Evolutionary conservation across 306 rosid species (phyloP), one percentile per base, ranked within the genome.

Genomic region (Astragalus glycyphyllos): DNA sequence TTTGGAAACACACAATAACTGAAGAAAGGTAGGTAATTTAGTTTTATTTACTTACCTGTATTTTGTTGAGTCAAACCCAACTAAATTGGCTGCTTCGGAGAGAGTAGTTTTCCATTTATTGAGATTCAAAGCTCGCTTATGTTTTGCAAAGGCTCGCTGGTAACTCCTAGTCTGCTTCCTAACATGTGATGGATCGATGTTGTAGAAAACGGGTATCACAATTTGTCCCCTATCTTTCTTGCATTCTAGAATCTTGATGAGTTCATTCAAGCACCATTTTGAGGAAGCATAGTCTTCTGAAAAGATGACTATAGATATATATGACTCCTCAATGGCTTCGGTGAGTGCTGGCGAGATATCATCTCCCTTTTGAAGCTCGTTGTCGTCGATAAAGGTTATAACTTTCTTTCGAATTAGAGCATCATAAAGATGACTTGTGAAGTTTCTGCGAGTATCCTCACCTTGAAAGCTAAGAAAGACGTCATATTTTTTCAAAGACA

Each of bases 231-330:
- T 4, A 7, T 11, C 23, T n/a, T 34, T 26, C 58, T 58, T 71
- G 38, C 76, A 71, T 34, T 71, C 48, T 0, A 71, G 31, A 58
- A 71, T 26, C 31, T 26, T 26, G 1, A 32, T 2, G 6, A 71
- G 53, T 71, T 71, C 76, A 32, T 58, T 23, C 58, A 71, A 71
- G 11, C 68, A 71, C 68, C 68, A 71, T 34, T 58, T 71, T 8
- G 76, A 58, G 10, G 76, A 31, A 45, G 68, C 59, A 34, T 71
- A 72, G 31, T 60, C 8, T 45, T 69, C 0, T 38, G 64, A 69
- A 8, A 68, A n/a, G 2, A 68, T 12, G 38, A 68, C 62, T 11
- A 68, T 3, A n/a, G 74, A 69, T 8, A 11, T 42, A 13, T 5
- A 9, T 41, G 75, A 42, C 38, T 56, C 45, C 50, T 56, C 45